Base-by-base conservation (phyloP, 1,284 basidiomycete species). In the Exsudoporus floridanus region DNA sequence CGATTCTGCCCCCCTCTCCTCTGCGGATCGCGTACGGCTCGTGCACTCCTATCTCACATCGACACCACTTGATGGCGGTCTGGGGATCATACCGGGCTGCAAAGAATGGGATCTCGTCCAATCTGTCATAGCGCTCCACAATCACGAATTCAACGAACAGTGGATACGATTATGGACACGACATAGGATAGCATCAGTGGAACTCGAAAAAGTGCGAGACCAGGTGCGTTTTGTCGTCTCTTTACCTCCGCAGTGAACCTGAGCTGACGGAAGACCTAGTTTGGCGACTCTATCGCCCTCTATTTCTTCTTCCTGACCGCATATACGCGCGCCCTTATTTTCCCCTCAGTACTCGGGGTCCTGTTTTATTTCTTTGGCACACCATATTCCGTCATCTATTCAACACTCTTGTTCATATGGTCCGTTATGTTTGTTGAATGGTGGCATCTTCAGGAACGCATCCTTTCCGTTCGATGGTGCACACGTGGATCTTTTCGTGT, bases 231-330 rank as follows among this genome's bases (percentile, higher is more conserved):
- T 16, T 1, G 1, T 19, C 3, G 4, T 13, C 13, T 21, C 4
- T 27, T 30, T 33, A 21, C 1, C 18, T 39, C 31, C 7, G 0
- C 21, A 23, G 12, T 27, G 13, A 37, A 19, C 19, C 41, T 47
- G 16, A 69, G 23, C 43, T 45, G 16, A 42, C 31, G 0, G 30
- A n/a, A 8, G 28, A 2, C 31, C 12, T 52, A 94, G 84, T 94
- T 94, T 65, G 92, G 94, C 14, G 92, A 93, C 63, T 79, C 84
- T 1, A 77, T 96, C 14, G 91, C 92, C n/a, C 80, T 95, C 25
- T 97, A 98, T 73, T 97, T 95, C 70, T 82, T 84, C 49, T 97
- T 95, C 74, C 78, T 98, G 10, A 82, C 85, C 4, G 82, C 83
- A 53, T 98, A 98, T 74, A 89, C 92, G 0, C 79, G 81, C 35